Percentiles rank a stretch among this genome's conserved stretches.
Conservation (phyloP, 768 basidiomycete species). For the Leccinellum rugosiceps region DNA sequence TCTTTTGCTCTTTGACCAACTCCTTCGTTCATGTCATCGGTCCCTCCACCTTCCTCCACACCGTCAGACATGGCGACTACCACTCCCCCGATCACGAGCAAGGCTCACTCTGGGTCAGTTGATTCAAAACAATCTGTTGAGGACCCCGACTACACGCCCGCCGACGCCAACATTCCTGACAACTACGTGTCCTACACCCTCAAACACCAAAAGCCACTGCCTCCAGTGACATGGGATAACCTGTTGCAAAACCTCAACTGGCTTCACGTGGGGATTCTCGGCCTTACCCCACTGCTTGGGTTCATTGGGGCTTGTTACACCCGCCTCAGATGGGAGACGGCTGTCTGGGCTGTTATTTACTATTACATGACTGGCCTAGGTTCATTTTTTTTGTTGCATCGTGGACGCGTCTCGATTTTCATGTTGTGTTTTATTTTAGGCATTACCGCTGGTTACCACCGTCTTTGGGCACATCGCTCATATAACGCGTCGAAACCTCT, state of each 20-base stretch:
- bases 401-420: background rate
- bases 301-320: constrained; percentile 69
- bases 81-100: constrained; percentile 10
- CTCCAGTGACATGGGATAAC: constrained; percentile 64
- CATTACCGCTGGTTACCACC: constrained; percentile 93
- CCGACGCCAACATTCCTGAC: constrained; percentile 66
- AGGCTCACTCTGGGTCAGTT: background rate
- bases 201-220: constrained; percentile 61
- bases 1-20: constrained; percentile 26
- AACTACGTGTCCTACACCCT: constrained; percentile 81
- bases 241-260: constrained; percentile 65
- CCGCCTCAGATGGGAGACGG: constrained; percentile 68
- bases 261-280: constrained; percentile 71
- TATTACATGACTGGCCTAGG: constrained; percentile 84
- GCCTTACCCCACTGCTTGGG: constrained; percentile 69
- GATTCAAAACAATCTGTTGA: constrained; percentile 16
- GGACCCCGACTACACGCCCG: constrained; percentile 33
- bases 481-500: constrained; percentile 89
- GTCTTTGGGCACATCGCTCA: constrained; percentile 94
- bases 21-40: constrained; percentile 22
- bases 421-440: constrained; percentile 39
- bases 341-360: constrained; percentile 61
- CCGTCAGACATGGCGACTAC: constrained; percentile 15
- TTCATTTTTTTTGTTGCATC: constrained; percentile 36
- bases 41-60: constrained; percentile 17